phyloP scores from a whole-genome alignment of 2,329 filamentous ascomycete species.

The Fusarium coffeatum region DNA sequence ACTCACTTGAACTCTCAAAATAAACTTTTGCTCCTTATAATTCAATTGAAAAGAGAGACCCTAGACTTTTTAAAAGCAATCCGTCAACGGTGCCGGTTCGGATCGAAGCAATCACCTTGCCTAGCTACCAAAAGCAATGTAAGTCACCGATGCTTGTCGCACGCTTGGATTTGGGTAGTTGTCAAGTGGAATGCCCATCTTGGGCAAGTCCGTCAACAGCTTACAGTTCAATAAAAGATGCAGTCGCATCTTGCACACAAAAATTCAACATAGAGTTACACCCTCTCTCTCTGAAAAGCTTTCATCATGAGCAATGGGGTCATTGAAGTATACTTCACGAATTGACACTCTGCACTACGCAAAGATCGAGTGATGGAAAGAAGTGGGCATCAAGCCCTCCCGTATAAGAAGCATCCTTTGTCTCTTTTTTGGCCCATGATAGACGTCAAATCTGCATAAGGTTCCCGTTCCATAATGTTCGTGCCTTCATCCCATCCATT shows the following conservation, averaged over 20 bases:
- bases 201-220: conserved; percentile 24
- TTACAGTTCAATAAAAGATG: neutral
- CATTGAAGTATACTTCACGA: conserved; percentile 3
- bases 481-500: conserved; percentile 43
- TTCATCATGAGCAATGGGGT: neutral
- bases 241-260: neutral
- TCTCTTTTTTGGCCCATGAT: conserved; percentile 46
- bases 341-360: neutral
- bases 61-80: neutral
- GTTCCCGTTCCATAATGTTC: conserved; percentile 45
- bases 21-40: conserved; percentile 24
- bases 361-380: conserved; percentile 5
- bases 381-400: conserved; percentile 13
- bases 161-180: conserved; percentile 8
- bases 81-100: neutral
- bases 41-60: conserved; percentile 8
- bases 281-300: neutral
- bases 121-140: conserved; percentile 7
- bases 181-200: conserved; percentile 25
- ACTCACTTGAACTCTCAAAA: neutral
- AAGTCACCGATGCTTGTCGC: neutral
- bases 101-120: conserved; percentile 29
- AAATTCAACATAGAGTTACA: neutral
- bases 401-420: conserved; percentile 41
- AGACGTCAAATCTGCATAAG: conserved; percentile 44